Evolutionary conservation across 139 green algal genomes (phyloP).

Genomic region (Gonium pectorale): DNA sequence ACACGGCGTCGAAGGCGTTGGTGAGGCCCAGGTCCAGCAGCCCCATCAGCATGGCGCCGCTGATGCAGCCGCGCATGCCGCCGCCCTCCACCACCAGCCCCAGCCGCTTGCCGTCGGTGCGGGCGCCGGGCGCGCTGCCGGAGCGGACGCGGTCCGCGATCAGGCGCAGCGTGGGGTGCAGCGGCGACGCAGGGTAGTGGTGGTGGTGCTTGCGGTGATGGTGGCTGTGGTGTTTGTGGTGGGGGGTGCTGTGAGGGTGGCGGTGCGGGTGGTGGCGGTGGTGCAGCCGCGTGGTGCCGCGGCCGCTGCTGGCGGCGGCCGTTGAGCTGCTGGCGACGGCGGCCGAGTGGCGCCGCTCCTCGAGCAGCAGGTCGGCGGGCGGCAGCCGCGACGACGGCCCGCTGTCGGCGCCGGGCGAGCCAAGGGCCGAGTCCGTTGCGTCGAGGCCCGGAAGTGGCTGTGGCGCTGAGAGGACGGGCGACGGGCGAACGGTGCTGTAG

Average conservation of each 20-base stretch:
- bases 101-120: conserved; percentile 77
- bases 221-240: background rate
- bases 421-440: no score
- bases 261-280: background rate
- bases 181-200: background rate
- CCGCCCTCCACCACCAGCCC: conserved; percentile 88
- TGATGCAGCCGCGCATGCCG: conserved; percentile 29
- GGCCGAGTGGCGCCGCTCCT: background rate
- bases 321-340: background rate
- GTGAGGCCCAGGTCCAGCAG: conserved; percentile 75
- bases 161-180: conserved; percentile 76
- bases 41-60: conserved; percentile 73
- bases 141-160: conserved; percentile 56
- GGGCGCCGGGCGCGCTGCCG: conserved; percentile 60
- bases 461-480: no score
- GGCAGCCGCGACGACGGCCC: no score
- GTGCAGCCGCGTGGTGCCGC: background rate
- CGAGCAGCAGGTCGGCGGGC: no score
- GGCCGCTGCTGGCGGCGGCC: background rate
- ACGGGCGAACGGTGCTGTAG: no score
- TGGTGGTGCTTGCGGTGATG: background rate
- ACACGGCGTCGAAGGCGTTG: conserved; percentile 88
- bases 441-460: no score
- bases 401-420: no score
- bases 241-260: background rate